Conservation (phyloP, 768 basidiomycete species). For the Gyrodon lividus region DNA sequence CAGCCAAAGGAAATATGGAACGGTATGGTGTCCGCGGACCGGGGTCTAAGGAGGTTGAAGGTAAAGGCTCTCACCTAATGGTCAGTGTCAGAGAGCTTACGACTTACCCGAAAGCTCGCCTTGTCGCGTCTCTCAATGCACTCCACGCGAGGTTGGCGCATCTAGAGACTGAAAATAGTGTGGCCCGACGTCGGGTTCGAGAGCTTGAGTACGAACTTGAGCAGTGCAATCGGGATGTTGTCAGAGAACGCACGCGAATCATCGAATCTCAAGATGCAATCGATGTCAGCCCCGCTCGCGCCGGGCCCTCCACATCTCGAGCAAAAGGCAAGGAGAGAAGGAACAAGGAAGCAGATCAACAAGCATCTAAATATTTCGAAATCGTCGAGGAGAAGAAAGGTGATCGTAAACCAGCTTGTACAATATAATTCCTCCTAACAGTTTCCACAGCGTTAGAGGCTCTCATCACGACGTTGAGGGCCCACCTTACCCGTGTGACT, state of each 20-base stretch:
- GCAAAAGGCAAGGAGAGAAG: slow-evolving; percentile 29
- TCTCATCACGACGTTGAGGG: slow-evolving; percentile 67
- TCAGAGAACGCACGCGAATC: slow-evolving; percentile 63
- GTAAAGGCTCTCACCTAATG: slow-evolving; percentile 36
- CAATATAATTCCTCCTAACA: slow-evolving; percentile 8
- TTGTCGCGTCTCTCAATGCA: slow-evolving; percentile 57
- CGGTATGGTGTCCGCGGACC: slow-evolving; percentile 51
- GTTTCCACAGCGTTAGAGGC: slow-evolving; percentile 68
- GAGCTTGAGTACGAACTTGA: slow-evolving; percentile 89
- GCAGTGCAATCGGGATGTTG: slow-evolving; percentile 75
- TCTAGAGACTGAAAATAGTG: slow-evolving; percentile 78
- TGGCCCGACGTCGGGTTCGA: slow-evolving; percentile 77
- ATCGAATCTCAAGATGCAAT: slow-evolving; percentile 50
- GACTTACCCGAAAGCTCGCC: slow-evolving; percentile 44
- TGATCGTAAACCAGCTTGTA: slow-evolving; percentile 31
- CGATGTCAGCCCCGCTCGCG: slow-evolving; percentile 18
- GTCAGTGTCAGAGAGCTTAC: not conserved
- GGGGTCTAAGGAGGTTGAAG: slow-evolving; percentile 60
- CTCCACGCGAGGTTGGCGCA: slow-evolving; percentile 69
- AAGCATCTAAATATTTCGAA: slow-evolving; percentile 61
- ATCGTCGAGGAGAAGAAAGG: slow-evolving; percentile 90
- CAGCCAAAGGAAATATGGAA: slow-evolving; percentile 53
- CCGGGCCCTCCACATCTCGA: slow-evolving; percentile 21
- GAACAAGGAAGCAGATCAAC: slow-evolving; percentile 35
- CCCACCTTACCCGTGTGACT: slow-evolving; percentile 76